Percentiles rank a stretch among this genome's conserved stretches.
Evolutionary conservation across 1,284 basidiomycete genomes (phyloP).

Genomic region (Inonotus obliquus): DNA sequence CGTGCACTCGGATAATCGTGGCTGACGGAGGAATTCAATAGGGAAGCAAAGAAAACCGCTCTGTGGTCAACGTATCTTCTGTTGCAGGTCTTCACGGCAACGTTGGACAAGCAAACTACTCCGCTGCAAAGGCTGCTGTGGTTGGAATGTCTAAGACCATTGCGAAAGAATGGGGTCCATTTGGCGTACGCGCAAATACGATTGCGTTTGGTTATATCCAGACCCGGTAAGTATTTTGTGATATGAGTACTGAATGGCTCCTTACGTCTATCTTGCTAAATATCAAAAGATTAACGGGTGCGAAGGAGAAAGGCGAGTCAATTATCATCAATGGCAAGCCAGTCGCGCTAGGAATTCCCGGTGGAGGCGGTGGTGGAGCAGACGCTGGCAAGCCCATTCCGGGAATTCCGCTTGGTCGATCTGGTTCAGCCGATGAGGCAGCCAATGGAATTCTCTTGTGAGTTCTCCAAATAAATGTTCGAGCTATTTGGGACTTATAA

Average conservation of each 20-base stretch:
- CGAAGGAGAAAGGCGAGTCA: slow-evolving; percentile 71
- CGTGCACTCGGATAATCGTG: neutral
- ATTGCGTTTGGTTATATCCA: slow-evolving; percentile 75
- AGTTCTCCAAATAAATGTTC: slow-evolving; percentile 27
- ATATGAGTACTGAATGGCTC: neutral
- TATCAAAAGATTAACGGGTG: slow-evolving; percentile 49
- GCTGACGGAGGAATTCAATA: neutral
- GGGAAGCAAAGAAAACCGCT: slow-evolving; percentile 56
- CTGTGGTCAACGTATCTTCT: slow-evolving; percentile 75
- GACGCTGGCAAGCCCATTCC: slow-evolving; percentile 37
- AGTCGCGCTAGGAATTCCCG: slow-evolving; percentile 76
- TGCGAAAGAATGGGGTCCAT: slow-evolving; percentile 84
- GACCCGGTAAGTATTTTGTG: slow-evolving; percentile 46
- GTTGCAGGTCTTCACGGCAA: slow-evolving; percentile 77
- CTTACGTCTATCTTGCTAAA: neutral
- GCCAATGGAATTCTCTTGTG: slow-evolving; percentile 70
- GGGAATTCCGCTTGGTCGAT: slow-evolving; percentile 69
- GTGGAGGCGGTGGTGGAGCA: slow-evolving; percentile 39
- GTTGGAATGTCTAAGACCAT: slow-evolving; percentile 80
- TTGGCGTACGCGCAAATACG: slow-evolving; percentile 78
- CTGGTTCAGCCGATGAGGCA: slow-evolving; percentile 75
- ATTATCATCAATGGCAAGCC: slow-evolving; percentile 83
- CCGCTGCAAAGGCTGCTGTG: slow-evolving; percentile 73
- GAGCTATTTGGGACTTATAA: neutral
- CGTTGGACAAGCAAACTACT: slow-evolving; percentile 83